Percentiles rank a stretch among this genome's conserved stretches.
These are phyloP conservation scores for Ceratopteris richardii DNA, from an alignment of 75 land plant genomes.

Conservation along the genomic window DNA sequence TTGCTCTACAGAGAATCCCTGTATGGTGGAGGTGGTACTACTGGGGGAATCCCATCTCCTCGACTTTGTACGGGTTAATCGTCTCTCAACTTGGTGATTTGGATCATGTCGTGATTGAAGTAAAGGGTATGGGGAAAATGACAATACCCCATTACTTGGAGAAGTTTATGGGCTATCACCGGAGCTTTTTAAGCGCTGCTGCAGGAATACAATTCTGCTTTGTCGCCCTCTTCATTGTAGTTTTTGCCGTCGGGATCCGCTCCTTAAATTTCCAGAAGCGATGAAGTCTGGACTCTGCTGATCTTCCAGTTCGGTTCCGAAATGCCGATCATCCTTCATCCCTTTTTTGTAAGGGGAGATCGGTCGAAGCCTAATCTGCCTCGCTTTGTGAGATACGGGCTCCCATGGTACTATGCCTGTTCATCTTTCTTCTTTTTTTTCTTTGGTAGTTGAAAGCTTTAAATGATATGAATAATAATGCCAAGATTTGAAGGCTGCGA, in stretches of 20 bases:
- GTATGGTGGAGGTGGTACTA: conserved; percentile 97
- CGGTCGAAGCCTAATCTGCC: too few species aligned
- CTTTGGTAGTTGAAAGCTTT: too few species aligned
- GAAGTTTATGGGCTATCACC: conserved; percentile 49
- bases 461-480: too few species aligned
- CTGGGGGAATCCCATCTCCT: conserved; percentile 80
- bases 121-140: conserved; percentile 3
- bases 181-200: conserved; percentile 45
- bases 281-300: too few species aligned
- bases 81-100: conserved; percentile 69
- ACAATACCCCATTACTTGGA: conserved; percentile 33
- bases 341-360: too few species aligned
- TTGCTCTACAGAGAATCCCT: conserved; percentile 49
- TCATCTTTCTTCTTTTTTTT: too few species aligned
- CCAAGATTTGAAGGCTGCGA: too few species aligned
- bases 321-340: too few species aligned
- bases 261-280: conserved; percentile 8
- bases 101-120: not conserved
- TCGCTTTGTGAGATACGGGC: too few species aligned
- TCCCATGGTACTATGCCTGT: too few species aligned
- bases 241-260: not conserved
- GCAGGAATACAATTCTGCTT: not conserved
- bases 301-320: too few species aligned
- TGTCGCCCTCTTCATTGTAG: not conserved
- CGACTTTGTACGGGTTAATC: conserved; percentile 85